These are phyloP conservation scores for Clonostachys rosea DNA, from an alignment of 2,329 filamentous ascomycete species.

Conservation along the genomic window DNA sequence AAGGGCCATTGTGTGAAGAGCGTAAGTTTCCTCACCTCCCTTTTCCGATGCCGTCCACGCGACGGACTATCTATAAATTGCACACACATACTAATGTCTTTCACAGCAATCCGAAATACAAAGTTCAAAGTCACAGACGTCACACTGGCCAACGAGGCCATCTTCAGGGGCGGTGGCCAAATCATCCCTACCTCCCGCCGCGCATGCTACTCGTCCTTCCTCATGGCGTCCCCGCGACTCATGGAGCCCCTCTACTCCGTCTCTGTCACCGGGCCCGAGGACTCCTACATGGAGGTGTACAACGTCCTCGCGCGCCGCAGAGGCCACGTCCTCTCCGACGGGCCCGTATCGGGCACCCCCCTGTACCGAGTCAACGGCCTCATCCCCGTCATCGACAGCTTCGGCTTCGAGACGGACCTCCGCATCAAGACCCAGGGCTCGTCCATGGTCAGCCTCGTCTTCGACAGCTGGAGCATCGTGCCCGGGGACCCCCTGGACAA, in stretches of 20 bases:
- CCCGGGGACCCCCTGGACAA: constrained; percentile 92
- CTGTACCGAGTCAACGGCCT: constrained; percentile 88
- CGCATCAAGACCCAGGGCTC: constrained; percentile 93
- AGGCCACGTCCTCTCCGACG: constrained; percentile 92
- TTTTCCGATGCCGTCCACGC: neutral
- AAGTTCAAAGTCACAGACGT: constrained; percentile 97
- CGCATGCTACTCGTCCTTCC: constrained; percentile 91
- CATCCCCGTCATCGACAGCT: constrained; percentile 93
- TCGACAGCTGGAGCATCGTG: constrained; percentile 94
- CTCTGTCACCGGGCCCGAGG: constrained; percentile 87
- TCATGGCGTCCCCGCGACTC: constrained; percentile 92
- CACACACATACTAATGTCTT: neutral
- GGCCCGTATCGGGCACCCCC: constrained; percentile 88
- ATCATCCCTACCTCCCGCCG: constrained; percentile 93
- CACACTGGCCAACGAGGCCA: constrained; percentile 79
- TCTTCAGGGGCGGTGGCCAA: constrained; percentile 92
- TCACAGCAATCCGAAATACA: constrained; percentile 86
- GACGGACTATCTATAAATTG: neutral
- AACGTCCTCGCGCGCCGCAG: constrained; percentile 84
- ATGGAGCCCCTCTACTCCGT: constrained; percentile 97
- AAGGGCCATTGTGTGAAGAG: constrained; percentile 96
- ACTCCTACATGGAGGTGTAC: constrained; percentile 84
- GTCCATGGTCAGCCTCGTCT: constrained; percentile 85
- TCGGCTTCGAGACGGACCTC: constrained; percentile 96
- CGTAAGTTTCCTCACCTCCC: constrained; percentile 51